These are phyloP conservation scores for Crithidia mellificae DNA, from an alignment of 208 protist species.

Conservation along the genomic window DNA sequence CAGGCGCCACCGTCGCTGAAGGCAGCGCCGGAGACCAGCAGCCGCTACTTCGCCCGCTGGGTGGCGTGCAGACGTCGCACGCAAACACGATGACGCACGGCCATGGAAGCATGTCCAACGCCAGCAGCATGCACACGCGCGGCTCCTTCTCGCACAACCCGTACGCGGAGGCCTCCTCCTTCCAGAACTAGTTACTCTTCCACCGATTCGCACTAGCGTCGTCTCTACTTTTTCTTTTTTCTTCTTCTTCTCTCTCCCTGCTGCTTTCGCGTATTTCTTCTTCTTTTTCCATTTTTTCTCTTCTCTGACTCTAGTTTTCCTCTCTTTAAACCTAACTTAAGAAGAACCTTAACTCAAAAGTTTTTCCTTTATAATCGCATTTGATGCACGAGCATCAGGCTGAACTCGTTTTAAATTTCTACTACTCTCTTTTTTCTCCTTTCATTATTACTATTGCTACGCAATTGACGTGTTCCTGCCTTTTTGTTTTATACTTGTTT, in stretches of 20 bases:
- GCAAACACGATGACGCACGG: neutral
- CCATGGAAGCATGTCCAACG: constrained; percentile 10
- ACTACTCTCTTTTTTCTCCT: neutral
- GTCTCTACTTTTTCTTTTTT: neutral
- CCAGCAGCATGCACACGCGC: constrained; percentile 18
- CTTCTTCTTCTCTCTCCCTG: constrained; percentile 4
- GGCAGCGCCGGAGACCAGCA: constrained; percentile 10
- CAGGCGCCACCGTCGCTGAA: neutral
- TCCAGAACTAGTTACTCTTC: constrained; percentile 41
- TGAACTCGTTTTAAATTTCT: too few relatives aligned
- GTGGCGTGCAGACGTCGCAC: constrained; percentile 6
- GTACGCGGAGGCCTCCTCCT: constrained; percentile 65
- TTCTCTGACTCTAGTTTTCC: neutral
- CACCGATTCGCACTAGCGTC: neutral
- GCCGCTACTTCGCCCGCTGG: constrained; percentile 33
- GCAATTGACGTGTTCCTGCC: neutral
- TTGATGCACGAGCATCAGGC: neutral
- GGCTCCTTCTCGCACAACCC: constrained; percentile 70
- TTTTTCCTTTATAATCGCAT: neutral
- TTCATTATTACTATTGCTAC: neutral
- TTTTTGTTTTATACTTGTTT: too few relatives aligned
- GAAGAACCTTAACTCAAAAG: constrained; percentile 1
- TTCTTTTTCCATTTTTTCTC: neutral
- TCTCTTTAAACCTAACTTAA: neutral
- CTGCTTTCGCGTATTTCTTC: neutral